Percentiles rank a stretch among this genome's conserved stretches.
Evolutionary conservation across 1,139 yeast genomes (phyloP).

Genomic region (Saccharomyces pastorianus): DNA sequence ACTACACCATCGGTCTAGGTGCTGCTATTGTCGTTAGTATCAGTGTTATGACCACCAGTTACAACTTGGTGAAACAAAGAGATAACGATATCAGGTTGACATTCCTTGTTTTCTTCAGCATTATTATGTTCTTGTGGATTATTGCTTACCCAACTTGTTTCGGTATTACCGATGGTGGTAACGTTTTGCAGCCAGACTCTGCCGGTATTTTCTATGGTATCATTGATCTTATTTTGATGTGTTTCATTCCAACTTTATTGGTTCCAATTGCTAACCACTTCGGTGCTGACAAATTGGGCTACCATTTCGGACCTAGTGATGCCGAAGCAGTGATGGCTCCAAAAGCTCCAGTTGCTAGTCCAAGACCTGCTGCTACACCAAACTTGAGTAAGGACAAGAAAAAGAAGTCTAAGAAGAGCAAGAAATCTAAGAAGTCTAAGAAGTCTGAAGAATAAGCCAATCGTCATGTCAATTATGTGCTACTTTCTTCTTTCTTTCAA

Average conservation of each 20-base stretch:
- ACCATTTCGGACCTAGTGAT: conserved; percentile 2
- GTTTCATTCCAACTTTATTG: conserved; percentile 23
- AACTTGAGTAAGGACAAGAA: conserved; percentile 5
- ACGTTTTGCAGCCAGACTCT: conserved; percentile 52
- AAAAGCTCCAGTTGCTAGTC: conserved; percentile 6
- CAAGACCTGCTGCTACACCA: conserved; percentile 2
- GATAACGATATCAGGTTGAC: conserved; percentile 14
- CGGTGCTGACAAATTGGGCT: conserved; percentile 17
- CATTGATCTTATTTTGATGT: conserved; percentile 44
- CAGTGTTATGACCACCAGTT: conserved; percentile 24
- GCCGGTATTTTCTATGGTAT: conserved; percentile 59
- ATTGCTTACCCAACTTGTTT: conserved; percentile 47
- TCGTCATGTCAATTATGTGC: not conserved
- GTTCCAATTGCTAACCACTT: conserved; percentile 20
- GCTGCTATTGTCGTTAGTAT: conserved; percentile 22
- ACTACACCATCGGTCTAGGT: conserved; percentile 31
- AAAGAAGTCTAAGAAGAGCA: conserved; percentile 11
- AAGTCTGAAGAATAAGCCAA: conserved; percentile 9
- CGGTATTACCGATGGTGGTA: conserved; percentile 63
- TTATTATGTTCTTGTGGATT: conserved; percentile 38
- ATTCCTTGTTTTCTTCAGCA: conserved; percentile 24
- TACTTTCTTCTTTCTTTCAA: not conserved
- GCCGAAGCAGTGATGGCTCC: conserved; percentile 1
- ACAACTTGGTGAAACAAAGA: conserved; percentile 17
- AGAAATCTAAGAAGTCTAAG: conserved; percentile 10